Base-by-base conservation (phyloP, 306 rosid genomes). In the Alnus rubra region DNA sequence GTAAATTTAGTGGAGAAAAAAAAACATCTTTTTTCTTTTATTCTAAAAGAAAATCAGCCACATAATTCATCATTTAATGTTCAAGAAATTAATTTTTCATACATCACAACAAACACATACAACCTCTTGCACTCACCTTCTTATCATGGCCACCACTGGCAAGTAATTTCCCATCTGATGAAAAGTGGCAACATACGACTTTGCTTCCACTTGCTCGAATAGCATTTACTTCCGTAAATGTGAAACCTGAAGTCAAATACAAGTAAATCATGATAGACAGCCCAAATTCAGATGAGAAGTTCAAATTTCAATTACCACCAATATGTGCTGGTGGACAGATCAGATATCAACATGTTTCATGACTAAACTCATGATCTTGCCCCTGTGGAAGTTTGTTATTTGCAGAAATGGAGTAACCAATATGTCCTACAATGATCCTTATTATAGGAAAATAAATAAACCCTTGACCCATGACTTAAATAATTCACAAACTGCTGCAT, bases 81-180 rank as follows among this genome's bases (percentile, higher is more conserved):
- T 76, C 74, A 45, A 19, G 8, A 79, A 76, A 76, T 53, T 19
- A 76, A 48, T 37, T 58, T 56, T 49, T 28, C 15, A 65, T 37
- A 16, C 9, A 65, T 65, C 47, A 65, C 48, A 35, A 16, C 35
- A 0, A 35, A 39, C 63, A 48, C 50, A 55, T 56, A 19, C 4
- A 49, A 37, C 15, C 35, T 70, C 63, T 60, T 74, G 45, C 16
- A 49, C 90, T 76, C 76, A 90, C 99, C 94, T 90, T 96, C 84
- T 96, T 96, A 83, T 96, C 99, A 78, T 96, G 99, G 71, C 99
- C 98, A 69, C 99, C 99, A 69, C 97, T 96, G 62, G 98, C 94
- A 50, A 96, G 92, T 81, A 96, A 84, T 83, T 96, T 96, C 69
- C 99, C 99, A 86, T 96, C 99, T 5, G 98, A 90, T 67, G 99